Conservation (phyloP, 2,329 filamentous ascomycete genomes). For the Rutstroemia sydowiana region DNA sequence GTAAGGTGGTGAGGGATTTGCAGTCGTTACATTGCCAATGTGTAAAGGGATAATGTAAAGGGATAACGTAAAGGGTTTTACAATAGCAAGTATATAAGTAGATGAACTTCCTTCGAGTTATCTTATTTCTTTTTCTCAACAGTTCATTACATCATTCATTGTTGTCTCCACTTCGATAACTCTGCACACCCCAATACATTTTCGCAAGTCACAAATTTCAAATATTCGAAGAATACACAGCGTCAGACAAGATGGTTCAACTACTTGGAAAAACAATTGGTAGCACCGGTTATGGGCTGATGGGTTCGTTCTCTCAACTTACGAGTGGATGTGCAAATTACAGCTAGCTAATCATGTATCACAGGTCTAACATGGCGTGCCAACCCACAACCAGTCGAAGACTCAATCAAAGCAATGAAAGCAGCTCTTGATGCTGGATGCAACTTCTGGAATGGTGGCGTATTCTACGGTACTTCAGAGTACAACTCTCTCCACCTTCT, state of each 20-base stretch:
- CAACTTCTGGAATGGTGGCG: slow-evolving; percentile 54
- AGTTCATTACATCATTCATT: background rate
- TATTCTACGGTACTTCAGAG: slow-evolving; percentile 55
- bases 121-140: no score
- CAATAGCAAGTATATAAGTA: no score
- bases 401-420: slow-evolving; percentile 48
- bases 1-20: no score
- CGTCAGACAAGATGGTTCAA: slow-evolving; percentile 19
- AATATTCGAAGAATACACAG: background rate
- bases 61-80: no score
- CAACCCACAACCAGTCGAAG: slow-evolving; percentile 34
- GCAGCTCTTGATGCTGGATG: slow-evolving; percentile 40
- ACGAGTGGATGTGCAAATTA: background rate
- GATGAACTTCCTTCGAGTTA: no score
- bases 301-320: slow-evolving; percentile 8
- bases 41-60: no score
- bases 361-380: slow-evolving; percentile 30
- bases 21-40: no score
- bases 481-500: slow-evolving; percentile 54
- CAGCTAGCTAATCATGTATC: background rate
- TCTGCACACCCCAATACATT: background rate
- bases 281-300: slow-evolving; percentile 24
- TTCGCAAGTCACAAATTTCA: no score
- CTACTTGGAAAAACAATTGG: slow-evolving; percentile 24
- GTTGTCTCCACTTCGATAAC: background rate